Evolutionary conservation across 768 basidiomycete species (phyloP), one percentile per base, ranked within the genome.

Genomic region (Chalciporus piperatus): DNA sequence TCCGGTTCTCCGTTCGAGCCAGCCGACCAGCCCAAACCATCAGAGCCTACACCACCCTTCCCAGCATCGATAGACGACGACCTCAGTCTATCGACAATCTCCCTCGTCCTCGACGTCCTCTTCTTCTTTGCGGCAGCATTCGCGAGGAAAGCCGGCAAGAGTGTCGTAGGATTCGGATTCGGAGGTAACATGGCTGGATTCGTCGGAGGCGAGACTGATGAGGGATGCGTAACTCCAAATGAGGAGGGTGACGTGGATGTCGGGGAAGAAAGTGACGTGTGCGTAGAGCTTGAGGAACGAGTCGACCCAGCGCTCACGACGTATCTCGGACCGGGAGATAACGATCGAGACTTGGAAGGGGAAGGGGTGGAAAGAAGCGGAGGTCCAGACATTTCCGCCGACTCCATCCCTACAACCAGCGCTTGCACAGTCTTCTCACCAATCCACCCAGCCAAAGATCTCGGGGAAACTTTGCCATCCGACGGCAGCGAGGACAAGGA

Each of bases 51-150:
- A 38, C 38, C 32, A 17, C 50, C 54, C 47, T 54, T 63, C 6
- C 63, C 63, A 12, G 27, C 49, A 50, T 64, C 63, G 9, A 66
- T 46, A 33, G 62, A 63, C 40, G 55, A 59, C 38, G 60, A 65
- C 48, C 62, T 56, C 51, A 66, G n/a, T 35, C 53, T 56, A 46
- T 66, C 64, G 1, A 66, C 60, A 33, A 66, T 67, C 52, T 67
- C 64, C n/a, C 65, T 59, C 52, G 64, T 66, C 38, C 60, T 54
- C 23, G 65, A 66, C 10, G 51, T 14, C 55, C 56, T 67, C 54
- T 66, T 66, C 12, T 61, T 52, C 28, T 65, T 63, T 39, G 41
- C 47, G 20, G 32, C 35, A 38, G 60, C 19, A 16, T 58, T 58
- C 13, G 62, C 51, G 12, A 66, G 44, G 47, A 66, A 66, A 0